Evolutionary conservation across 2,329 filamentous ascomycete genomes (phyloP), one percentile per base, ranked within the genome.

Genomic region (Dactylellina parvicollis): DNA sequence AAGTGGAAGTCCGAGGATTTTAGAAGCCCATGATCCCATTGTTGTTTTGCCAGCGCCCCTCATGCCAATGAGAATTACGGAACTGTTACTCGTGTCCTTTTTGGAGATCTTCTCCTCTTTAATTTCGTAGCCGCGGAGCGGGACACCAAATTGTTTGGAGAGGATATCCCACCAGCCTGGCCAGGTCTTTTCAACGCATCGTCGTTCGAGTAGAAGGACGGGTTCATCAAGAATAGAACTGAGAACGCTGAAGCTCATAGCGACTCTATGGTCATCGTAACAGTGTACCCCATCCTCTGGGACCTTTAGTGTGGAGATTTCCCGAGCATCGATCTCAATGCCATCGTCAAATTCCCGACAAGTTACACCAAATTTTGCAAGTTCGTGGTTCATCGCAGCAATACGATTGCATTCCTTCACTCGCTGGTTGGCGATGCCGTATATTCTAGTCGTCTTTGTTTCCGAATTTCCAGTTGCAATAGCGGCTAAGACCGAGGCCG

Each of bases 371-470:
- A 97, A 99, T 79, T 98, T 98, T 44, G 90, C 91, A 40, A 99
- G 86, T 81, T 99, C 90, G 71, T 93, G 91, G 79, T 92, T 91
- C 95, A 99, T 99, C 28, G 95, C 95, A 75, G 88, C 86, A 76
- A 99, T 99, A 34, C 95, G 90, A 80, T 99, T 96, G 83, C 95
- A 99, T 80, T 99, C 95, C 81, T 99, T 99, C 70, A 98, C 94
- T 77, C 95, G 88, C 80, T 99, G 95, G 79, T 99, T 99, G 28
- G 95, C 95, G 77, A 99, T 99, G 54, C 95, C 95, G 14, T 89
- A 90, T 76, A 99, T 98, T 64, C 87, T 88, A 0, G 95, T 99
- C 1, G 87, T 89, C 47, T 83, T 83, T 36, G 84, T 85, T 7
- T 81, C 80, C 56, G 82, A 83, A 55, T 88, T 88, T 1, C 91